Base-by-base conservation (phyloP, 805 yeast species). In the Torulaspora delbrueckii region DNA sequence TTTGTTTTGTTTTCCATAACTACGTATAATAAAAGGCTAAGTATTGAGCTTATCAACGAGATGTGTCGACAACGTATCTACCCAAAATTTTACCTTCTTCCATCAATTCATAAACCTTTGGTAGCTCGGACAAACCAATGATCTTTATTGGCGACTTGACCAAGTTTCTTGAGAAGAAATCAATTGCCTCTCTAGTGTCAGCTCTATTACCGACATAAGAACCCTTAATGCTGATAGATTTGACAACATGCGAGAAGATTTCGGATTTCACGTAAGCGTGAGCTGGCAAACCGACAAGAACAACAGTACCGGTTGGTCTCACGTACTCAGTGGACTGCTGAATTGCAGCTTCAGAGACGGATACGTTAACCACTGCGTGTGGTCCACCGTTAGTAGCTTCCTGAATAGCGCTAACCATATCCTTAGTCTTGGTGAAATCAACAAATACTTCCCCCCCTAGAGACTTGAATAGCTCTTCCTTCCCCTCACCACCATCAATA, bases 201-300 rank as follows among this genome's bases (percentile, higher is more conserved):
- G 84, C 84, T 69, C 95, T 81, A 77, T 84, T 86, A 52, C 95
- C 95, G 46, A 87, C 95, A 59, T 84, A 85, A 23, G 95, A 85
- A 50, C 93, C 95, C 63, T 74, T 77, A 64, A 86, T 81, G 60
- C 72, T 72, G 63, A 84, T 72, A 32, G 86, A 78, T 66, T 77
- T 83, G 53, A 84, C 81, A 43, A 86, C 95, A 35, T 84, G 79
- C 36, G 74, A 71, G 69, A 85, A 82, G 39, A 86, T 84, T 38
- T 78, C 74, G 13, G 87, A 78, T 51, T 74, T 72, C 54, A 77
- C 78, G 61, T 76, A 76, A 45, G 91, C 88, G 56, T 80, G 79
- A 9, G 88, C 86, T 52, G 95, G 95, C 56, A 86, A 71, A 47
- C 89, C 88, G 45, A 83, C 86, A 54, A 74, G 70, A 35, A 77